These are phyloP conservation scores for Boletus patriciae DNA, from an alignment of 768 basidiomycete species.

Conservation along the genomic window DNA sequence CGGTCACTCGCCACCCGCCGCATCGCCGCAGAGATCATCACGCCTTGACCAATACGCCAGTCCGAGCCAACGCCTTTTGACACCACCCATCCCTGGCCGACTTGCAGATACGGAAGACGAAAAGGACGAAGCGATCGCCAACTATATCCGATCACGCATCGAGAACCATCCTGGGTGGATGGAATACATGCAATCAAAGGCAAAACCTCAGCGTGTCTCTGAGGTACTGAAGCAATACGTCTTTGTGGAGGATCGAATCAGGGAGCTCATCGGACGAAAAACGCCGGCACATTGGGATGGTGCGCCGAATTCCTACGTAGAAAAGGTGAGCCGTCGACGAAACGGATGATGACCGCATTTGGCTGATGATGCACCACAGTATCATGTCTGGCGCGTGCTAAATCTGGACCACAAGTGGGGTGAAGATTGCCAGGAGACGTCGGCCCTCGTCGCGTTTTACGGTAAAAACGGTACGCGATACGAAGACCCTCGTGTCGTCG, in stretches of 20 bases:
- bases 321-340: slow-evolving; percentile 39
- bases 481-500: slow-evolving; percentile 49
- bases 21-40: slow-evolving; percentile 8
- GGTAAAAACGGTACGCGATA: slow-evolving; percentile 52
- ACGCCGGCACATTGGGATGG: slow-evolving; percentile 44
- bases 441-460: slow-evolving; percentile 52
- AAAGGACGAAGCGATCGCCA: slow-evolving; percentile 42
- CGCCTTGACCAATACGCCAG: neutral
- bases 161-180: slow-evolving; percentile 46
- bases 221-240: slow-evolving; percentile 50
- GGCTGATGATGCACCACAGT: slow-evolving; percentile 17
- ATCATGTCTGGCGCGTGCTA: slow-evolving; percentile 55
- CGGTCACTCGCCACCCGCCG: slow-evolving; percentile 13
- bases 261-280: slow-evolving; percentile 43
- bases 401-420: slow-evolving; percentile 44
- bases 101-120: slow-evolving; percentile 38
- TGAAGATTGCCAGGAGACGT: slow-evolving; percentile 49
- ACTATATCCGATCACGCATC: slow-evolving; percentile 45
- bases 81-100: slow-evolving; percentile 30
- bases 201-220: slow-evolving; percentile 39
- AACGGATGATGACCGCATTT: slow-evolving; percentile 3
- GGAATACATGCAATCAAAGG: slow-evolving; percentile 47
- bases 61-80: slow-evolving; percentile 10
- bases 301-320: slow-evolving; percentile 38
- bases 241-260: slow-evolving; percentile 51